Evolutionary conservation across 176 grass and related monocot species (phyloP).

Genomic region (Guadua angustifolia): DNA sequence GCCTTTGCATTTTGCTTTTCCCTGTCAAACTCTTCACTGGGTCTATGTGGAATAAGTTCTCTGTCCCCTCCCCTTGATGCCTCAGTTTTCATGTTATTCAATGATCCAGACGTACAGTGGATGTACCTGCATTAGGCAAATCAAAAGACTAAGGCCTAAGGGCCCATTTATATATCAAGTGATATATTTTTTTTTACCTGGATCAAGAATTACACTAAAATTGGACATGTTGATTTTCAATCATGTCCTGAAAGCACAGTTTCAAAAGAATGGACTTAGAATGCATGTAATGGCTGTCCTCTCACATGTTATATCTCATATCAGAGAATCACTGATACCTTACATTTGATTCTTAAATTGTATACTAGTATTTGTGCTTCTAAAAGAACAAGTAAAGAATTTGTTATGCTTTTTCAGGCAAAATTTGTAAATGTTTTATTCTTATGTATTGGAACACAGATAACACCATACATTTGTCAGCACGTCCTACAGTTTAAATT

Average conservation of each 20-base stretch:
- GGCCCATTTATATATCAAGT: background rate
- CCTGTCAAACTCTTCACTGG: background rate
- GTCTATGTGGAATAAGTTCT: background rate
- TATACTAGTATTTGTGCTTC: background rate
- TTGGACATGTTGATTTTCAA: background rate
- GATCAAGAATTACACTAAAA: constrained; percentile 13
- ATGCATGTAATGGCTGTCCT: background rate
- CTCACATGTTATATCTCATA: background rate
- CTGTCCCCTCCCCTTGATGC: background rate
- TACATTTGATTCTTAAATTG: background rate
- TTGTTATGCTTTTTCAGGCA: background rate
- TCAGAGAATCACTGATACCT: background rate
- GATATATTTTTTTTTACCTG: background rate
- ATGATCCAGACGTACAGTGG: background rate
- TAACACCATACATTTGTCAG: too few relatives aligned
- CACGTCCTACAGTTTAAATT: too few relatives aligned
- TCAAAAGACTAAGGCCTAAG: constrained; percentile 25
- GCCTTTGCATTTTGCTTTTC: constrained; percentile 43
- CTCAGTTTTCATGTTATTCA: constrained; percentile 30
- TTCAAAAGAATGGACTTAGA: constrained; percentile 9
- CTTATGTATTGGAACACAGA: too few relatives aligned
- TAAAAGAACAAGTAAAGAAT: background rate
- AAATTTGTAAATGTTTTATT: background rate
- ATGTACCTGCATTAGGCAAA: constrained; percentile 43
- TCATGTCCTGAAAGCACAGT: background rate